phyloP scores from a whole-genome alignment of 106 monocot species.

The Dactylorhiza incarnata region DNA sequence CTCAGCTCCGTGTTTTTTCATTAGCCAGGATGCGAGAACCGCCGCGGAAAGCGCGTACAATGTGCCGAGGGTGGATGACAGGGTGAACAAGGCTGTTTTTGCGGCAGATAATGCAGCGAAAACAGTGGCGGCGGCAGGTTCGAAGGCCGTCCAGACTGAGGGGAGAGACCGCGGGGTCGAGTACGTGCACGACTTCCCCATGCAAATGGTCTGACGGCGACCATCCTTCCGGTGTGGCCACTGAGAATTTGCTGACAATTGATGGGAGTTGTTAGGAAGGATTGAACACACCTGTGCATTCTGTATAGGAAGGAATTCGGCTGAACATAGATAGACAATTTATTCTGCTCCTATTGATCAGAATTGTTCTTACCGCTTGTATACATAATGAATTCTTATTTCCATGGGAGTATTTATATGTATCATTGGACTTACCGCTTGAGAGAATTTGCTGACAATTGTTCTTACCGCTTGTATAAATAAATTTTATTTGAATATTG shows the following conservation, averaged over 20 bases:
- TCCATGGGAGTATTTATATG: too few relatives aligned
- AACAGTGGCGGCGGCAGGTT: constrained; percentile 46
- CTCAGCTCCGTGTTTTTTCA: not conserved
- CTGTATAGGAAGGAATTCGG: not conserved
- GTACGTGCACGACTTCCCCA: constrained; percentile 17
- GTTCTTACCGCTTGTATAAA: too few relatives aligned
- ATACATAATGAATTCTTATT: too few relatives aligned
- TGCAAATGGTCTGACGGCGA: constrained; percentile 19
- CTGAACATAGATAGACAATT: not conserved
- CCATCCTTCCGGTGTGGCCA: not conserved
- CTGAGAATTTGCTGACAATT: not conserved
- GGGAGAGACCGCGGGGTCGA: constrained; percentile 17
- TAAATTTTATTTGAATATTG: too few relatives aligned
- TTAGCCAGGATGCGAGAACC: constrained; percentile 49
- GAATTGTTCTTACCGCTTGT: not conserved
- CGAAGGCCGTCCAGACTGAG: constrained; percentile 42
- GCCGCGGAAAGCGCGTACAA: constrained; percentile 50
- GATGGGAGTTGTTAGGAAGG: not conserved
- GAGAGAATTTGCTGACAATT: too few relatives aligned
- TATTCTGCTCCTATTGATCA: not conserved
- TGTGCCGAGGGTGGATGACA: constrained; percentile 49
- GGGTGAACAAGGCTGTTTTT: constrained; percentile 54
- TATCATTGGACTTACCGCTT: too few relatives aligned
- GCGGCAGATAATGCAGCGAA: constrained; percentile 64
- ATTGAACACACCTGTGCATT: not conserved